phyloP scores from a whole-genome alignment of 306 rosid species.

The Acacia crassicarpa region DNA sequence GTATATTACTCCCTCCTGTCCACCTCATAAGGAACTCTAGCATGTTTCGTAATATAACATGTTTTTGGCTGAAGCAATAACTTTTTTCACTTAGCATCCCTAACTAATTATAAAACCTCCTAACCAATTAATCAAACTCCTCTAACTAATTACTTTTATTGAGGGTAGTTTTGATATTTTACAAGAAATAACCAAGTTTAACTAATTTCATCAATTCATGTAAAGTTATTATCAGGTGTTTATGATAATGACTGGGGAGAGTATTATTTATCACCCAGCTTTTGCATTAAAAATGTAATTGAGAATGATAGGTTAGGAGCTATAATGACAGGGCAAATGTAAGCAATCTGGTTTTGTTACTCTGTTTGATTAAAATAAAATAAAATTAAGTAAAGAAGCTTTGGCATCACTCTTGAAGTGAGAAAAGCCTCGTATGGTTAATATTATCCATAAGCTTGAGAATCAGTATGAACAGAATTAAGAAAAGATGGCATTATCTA shows the following conservation, averaged over 20 bases:
- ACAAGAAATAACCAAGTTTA: no score
- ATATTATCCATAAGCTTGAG: background rate
- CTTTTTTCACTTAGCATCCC: no score
- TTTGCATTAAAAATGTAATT: background rate
- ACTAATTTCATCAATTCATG: no score
- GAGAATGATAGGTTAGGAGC: background rate
- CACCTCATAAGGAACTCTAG: no score
- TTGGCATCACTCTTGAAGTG: background rate
- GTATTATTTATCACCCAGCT: background rate
- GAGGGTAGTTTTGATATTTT: no score
- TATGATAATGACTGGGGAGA: no score
- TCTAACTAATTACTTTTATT: no score
- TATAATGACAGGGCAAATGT: background rate
- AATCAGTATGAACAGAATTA: background rate
- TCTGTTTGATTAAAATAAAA: background rate
- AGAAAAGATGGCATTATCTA: background rate
- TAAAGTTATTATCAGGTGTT: no score
- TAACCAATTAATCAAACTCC: no score
- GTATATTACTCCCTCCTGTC: background rate
- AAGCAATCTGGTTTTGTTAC: background rate
- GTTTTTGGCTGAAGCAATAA: no score
- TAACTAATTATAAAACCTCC: no score
- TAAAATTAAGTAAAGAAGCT: background rate
- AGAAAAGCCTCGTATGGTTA: background rate
- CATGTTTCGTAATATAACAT: no score